phyloP scores from a whole-genome alignment of 2,329 filamentous ascomycete genomes.

The Botrytis cinerea region DNA sequence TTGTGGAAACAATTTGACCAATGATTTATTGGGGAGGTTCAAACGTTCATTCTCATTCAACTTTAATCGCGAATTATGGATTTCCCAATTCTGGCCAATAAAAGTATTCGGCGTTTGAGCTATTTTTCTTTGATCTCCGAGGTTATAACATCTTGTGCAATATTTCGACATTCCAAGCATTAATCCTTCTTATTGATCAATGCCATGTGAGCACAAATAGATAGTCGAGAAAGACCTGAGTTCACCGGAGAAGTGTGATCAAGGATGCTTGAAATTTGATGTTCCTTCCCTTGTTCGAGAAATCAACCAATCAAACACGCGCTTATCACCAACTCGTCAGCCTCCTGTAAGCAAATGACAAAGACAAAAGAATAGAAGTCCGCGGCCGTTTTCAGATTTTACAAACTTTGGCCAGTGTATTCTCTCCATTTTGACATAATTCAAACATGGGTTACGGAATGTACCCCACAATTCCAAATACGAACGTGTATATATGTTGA shows the following conservation, averaged over 20 bases:
- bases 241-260: not conserved
- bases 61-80: not conserved
- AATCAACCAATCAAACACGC: not conserved
- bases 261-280: not conserved
- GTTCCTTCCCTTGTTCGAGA: not conserved
- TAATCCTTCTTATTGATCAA: not conserved
- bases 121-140: not conserved
- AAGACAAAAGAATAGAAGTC: slow-evolving; percentile 1
- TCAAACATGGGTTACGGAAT: not conserved
- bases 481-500: not conserved
- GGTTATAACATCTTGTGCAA: not conserved
- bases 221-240: not conserved
- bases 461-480: not conserved
- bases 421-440: not conserved
- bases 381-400: not conserved
- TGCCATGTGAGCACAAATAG: not conserved
- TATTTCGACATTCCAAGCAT: not conserved
- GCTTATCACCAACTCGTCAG: not conserved
- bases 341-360: slow-evolving; percentile 6
- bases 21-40: too few species aligned
- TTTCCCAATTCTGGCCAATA: not conserved
- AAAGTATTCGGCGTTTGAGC: not conserved
- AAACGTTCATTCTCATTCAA: not conserved
- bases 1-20: not conserved
- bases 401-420: not conserved